Conservation (phyloP, 345 rosid species). For the Chamaenerion angustifolium region DNA sequence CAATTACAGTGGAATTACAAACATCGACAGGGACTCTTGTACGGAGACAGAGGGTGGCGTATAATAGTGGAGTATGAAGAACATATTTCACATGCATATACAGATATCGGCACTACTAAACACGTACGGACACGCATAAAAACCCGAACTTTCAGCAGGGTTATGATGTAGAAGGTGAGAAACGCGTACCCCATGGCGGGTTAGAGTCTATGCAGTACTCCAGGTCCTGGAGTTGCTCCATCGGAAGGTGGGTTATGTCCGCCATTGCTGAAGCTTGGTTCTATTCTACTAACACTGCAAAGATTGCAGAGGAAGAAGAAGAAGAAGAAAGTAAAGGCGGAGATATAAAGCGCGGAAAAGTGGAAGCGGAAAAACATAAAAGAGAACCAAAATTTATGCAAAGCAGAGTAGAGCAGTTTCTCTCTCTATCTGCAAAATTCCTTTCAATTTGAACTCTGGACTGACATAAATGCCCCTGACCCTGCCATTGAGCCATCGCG, state of each 20-base stretch:
- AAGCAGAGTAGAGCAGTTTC: slow-evolving; percentile 5
- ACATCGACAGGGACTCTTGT: too few relatives aligned
- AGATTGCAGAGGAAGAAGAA: slow-evolving; percentile 4
- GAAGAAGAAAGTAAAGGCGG: slow-evolving; percentile 11
- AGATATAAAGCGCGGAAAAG: slow-evolving; percentile 45
- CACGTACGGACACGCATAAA: too few relatives aligned
- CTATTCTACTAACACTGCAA: background rate
- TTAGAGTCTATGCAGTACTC: slow-evolving; percentile 99
- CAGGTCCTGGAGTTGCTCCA: slow-evolving; percentile 95
- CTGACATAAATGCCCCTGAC: too few relatives aligned
- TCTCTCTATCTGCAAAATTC: slow-evolving; percentile 7
- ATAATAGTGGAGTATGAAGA: too few relatives aligned
- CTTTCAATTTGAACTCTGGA: too few relatives aligned
- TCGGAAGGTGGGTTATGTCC: slow-evolving; percentile 60
- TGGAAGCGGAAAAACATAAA: slow-evolving; percentile 1
- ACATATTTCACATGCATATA: too few relatives aligned
- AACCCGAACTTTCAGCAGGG: too few relatives aligned
- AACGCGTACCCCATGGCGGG: slow-evolving; percentile 78
- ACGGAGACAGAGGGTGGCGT: too few relatives aligned
- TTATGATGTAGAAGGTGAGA: background rate
- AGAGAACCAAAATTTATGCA: slow-evolving; percentile 19
- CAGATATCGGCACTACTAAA: too few relatives aligned
- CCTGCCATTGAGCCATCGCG: too few relatives aligned
- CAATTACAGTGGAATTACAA: too few relatives aligned
- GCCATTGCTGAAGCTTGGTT: slow-evolving; percentile 25